Evolutionary conservation across 179 eudicot species (phyloP).

Genomic region (Spergularia azorica): DNA sequence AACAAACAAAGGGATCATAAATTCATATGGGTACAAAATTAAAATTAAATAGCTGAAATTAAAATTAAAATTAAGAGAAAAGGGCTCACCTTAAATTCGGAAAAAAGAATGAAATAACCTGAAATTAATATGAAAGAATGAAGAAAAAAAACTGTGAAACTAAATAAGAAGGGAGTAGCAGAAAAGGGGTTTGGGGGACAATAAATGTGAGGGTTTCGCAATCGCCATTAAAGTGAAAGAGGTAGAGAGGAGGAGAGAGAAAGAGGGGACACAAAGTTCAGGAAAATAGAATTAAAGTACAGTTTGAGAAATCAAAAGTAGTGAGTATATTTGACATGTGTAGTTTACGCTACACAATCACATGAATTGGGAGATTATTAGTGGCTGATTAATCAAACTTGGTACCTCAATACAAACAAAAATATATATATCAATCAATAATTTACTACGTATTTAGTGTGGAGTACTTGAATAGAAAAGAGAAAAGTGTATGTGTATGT

Average conservation of each 20-base stretch:
- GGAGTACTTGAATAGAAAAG: too few species aligned
- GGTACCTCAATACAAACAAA: too few species aligned
- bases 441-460: too few species aligned
- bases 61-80: background rate
- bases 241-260: constrained; percentile 26
- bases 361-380: too few species aligned
- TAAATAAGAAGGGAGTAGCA: background rate
- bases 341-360: too few species aligned
- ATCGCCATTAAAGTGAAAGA: constrained; percentile 42
- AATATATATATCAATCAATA: too few species aligned
- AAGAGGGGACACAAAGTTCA: background rate
- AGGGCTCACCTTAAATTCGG: constrained; percentile 2
- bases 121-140: background rate
- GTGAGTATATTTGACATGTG: too few species aligned
- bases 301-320: too few species aligned
- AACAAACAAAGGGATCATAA: background rate
- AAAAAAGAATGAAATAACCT: background rate
- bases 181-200: constrained; percentile 16
- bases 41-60: background rate
- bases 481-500: too few species aligned
- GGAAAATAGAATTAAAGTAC: too few species aligned
- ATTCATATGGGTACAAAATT: background rate
- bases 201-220: constrained; percentile 32
- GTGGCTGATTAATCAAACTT: too few species aligned
- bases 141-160: background rate